Conservation (phyloP, 169 alveolate species). For the Cryptosporidium sp. region DNA sequence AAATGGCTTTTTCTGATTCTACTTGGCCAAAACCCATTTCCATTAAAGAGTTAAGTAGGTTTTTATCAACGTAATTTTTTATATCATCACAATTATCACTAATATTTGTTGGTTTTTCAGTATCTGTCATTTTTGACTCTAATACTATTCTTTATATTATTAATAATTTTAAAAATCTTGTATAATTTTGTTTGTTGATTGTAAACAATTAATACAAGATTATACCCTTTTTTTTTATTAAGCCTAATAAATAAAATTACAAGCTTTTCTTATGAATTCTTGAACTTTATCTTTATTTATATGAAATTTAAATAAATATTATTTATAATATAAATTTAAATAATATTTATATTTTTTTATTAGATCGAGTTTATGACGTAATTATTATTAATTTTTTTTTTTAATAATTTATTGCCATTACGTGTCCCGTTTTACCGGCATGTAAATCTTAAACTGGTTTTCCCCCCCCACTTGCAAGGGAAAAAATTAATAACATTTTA, state of each 20-base stretch:
- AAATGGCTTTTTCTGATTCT: constrained; percentile 77
- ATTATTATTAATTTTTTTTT: constrained; percentile 1
- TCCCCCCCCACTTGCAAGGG: constrained; percentile 60
- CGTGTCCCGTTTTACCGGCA: constrained; percentile 76
- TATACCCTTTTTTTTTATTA: neutral
- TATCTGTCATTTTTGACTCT: neutral
- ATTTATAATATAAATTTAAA: too few species aligned
- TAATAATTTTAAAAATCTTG: neutral
- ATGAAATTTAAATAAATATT: too few species aligned
- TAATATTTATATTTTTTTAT: neutral
- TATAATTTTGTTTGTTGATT: too few species aligned
- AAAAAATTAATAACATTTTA: constrained; percentile 1
- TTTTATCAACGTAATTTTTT: constrained; percentile 23
- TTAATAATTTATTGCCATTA: constrained; percentile 15
- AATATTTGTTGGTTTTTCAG: neutral
- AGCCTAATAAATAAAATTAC: neutral
- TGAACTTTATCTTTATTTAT: too few species aligned
- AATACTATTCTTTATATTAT: neutral
- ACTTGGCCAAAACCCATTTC: constrained; percentile 78
- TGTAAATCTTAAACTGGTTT: constrained; percentile 42
- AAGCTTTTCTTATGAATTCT: too few species aligned
- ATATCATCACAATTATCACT: constrained; percentile 49
- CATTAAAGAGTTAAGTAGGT: constrained; percentile 33
- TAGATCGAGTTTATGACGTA: constrained; percentile 9
- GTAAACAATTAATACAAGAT: neutral